A percentile compares a stretch with the other conserved stretches of the same genome.
phyloP scores from a whole-genome alignment of 768 basidiomycete species.

The Strobilomyces dryophilus region DNA sequence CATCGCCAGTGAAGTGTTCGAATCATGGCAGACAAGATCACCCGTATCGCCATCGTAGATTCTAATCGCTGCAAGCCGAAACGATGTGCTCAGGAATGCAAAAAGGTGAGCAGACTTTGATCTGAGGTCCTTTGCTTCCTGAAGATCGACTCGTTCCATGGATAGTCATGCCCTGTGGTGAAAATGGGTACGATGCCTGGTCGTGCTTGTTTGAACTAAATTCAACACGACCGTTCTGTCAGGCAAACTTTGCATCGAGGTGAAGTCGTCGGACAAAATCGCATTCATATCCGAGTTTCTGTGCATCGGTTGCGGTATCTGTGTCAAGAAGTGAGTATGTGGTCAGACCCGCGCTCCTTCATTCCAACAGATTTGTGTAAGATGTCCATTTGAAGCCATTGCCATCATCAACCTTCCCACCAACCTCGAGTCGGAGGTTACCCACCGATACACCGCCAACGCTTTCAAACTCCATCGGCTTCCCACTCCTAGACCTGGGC shows the following conservation, averaged over 20 bases:
- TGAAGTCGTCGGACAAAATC: constrained; percentile 93
- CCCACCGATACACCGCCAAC: constrained; percentile 97
- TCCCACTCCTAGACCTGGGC: constrained; percentile 94
- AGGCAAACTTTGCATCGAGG: constrained; percentile 99
- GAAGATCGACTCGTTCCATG: constrained; percentile 3
- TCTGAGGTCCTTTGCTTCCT: constrained; percentile 3
- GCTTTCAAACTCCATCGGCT: constrained; percentile 98
- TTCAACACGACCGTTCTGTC: neutral
- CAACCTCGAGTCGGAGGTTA: constrained; percentile 92
- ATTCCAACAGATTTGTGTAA: constrained; percentile 29
- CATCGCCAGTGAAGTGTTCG: neutral
- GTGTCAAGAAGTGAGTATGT: constrained; percentile 88
- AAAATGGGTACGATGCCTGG: constrained; percentile 73
- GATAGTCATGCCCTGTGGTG: constrained; percentile 89
- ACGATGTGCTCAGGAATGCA: constrained; percentile 95
- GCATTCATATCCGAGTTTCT: constrained; percentile 98
- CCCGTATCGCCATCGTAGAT: constrained; percentile 95
- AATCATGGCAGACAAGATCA: constrained; percentile 89
- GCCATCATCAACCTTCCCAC: constrained; percentile 98
- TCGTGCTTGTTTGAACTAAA: neutral
- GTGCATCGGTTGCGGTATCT: constrained; percentile 99
- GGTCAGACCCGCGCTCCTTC: neutral
- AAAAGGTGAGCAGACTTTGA: constrained; percentile 58
- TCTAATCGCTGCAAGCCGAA: constrained; percentile 95
- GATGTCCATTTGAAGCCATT: constrained; percentile 99